Evolutionary conservation across 106 monocot genomes (phyloP), one percentile per base, ranked within the genome.

Genomic region (Dioscorea dumetorum): DNA sequence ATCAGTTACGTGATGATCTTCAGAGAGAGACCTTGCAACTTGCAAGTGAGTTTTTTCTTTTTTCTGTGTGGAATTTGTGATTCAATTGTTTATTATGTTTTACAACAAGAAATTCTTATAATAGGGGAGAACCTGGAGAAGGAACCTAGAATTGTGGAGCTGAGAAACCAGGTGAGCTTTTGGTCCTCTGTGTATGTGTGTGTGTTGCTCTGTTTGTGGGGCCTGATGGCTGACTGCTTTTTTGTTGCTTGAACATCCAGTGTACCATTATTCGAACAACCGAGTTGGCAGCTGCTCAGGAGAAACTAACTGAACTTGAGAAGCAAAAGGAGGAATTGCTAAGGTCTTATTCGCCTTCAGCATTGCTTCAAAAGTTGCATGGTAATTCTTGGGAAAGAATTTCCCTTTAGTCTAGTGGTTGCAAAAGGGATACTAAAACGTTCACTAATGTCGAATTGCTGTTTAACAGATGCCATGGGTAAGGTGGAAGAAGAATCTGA

Each of bases 61-160:
- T 28, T 3, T 28, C 28, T 28, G 28, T 28, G 28, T 28, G 28
- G 28, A 28, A 28, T 28, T 28, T 35, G 13, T 28, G 51, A 20
- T 50, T n/a, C 22, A 19, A 2, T 13, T 52, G 57, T 11, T 58
- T 51, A 18, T n/a, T 20, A 24, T 54, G 31, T 53, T 67, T 58
- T 10, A 66, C 18, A 15, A 48, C 51, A 8, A 23, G 16, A 1
- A 22, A 54, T 53, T 48, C 41, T 20, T 72, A 22, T 72, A 73
- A 4, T 70, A 94, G 94, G 83, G 71, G 87, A 88, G 22, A 94
- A 94, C 19, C 77, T 90, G 70, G 94, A 85, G 66, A 91, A 88
- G 57, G 94, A 90, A 67, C 78, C 87, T 57, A 87, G 73, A 17
- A 81, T 94, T 23, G 49, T 74, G 69, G 94, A 94, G 72, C 87